phyloP scores from a whole-genome alignment of 1,284 basidiomycete genomes.

The Trametes pubescens region DNA sequence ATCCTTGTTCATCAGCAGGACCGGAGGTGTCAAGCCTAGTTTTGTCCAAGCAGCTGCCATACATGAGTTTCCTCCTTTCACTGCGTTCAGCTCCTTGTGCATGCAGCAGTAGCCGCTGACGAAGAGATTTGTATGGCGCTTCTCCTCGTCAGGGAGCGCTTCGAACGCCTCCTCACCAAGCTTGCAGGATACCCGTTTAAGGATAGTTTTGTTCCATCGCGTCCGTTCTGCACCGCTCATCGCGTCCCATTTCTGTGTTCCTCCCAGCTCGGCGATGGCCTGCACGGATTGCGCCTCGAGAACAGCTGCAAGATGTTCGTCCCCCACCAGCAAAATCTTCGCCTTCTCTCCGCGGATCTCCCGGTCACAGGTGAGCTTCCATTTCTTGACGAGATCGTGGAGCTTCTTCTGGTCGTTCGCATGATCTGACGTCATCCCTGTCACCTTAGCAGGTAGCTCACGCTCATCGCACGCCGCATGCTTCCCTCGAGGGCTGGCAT shows the following conservation, averaged over 20 bases:
- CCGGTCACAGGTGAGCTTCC: too few relatives aligned
- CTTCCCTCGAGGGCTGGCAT: not conserved
- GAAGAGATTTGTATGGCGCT: constrained; percentile 35
- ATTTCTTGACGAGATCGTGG: constrained; percentile 22
- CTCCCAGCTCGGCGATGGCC: not conserved
- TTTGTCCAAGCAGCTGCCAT: constrained; percentile 37
- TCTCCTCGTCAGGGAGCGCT: not conserved
- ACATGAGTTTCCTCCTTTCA: constrained; percentile 43
- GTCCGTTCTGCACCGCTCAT: not conserved
- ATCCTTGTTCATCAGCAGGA: constrained; percentile 42
- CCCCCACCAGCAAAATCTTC: too few relatives aligned
- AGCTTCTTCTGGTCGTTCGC: constrained; percentile 32
- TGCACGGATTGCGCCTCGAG: not conserved
- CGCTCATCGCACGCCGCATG: not conserved
- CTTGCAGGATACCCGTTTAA: not conserved
- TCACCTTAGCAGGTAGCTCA: constrained; percentile 31
- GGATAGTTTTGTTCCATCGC: too few relatives aligned
- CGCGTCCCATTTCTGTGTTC: constrained; percentile 25
- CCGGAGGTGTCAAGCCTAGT: constrained; percentile 24
- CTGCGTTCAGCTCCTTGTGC: constrained; percentile 51
- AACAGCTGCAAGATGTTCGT: too few relatives aligned
- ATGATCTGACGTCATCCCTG: constrained; percentile 33
- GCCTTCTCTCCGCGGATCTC: constrained; percentile 1
- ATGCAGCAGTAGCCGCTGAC: constrained; percentile 48
- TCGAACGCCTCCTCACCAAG: constrained; percentile 2